Evolutionary conservation across 2,329 filamentous ascomycete species (phyloP).

Genomic region (Cryphonectria carpinicola): DNA sequence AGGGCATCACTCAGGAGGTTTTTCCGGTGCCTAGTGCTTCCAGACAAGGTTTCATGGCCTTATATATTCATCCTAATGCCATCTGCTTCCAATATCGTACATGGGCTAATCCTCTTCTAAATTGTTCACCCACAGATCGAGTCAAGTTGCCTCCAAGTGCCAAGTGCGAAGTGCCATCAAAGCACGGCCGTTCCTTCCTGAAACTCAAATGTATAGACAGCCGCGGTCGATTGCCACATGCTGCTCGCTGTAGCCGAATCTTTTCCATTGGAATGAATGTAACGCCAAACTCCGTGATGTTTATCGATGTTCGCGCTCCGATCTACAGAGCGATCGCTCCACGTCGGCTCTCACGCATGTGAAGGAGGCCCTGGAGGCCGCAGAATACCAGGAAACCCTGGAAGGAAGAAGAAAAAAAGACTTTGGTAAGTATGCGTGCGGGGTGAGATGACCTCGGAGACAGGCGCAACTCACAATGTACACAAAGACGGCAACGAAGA

Average conservation of each 20-base stretch:
- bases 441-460: neutral
- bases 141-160: neutral
- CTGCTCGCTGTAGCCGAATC: neutral
- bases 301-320: conserved; percentile 23
- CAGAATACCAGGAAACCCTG: conserved; percentile 92
- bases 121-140: neutral
- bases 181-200: neutral
- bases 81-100: conserved; percentile 1
- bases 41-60: neutral
- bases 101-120: neutral
- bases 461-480: conserved; percentile 71
- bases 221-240: neutral
- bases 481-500: conserved; percentile 86
- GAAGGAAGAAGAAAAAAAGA: neutral
- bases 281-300: conserved; percentile 23
- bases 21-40: neutral
- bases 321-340: conserved; percentile 76
- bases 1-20: neutral
- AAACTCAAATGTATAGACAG: neutral
- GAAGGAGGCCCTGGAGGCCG: conserved; percentile 83
- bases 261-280: conserved; percentile 10
- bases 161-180: neutral
- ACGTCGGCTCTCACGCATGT: conserved; percentile 79
- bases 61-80: neutral
- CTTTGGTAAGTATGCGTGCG: conserved; percentile 1